These are phyloP conservation scores for Cladosporium sp. DNA, from an alignment of 2,329 filamentous ascomycete species.

Conservation along the genomic window DNA sequence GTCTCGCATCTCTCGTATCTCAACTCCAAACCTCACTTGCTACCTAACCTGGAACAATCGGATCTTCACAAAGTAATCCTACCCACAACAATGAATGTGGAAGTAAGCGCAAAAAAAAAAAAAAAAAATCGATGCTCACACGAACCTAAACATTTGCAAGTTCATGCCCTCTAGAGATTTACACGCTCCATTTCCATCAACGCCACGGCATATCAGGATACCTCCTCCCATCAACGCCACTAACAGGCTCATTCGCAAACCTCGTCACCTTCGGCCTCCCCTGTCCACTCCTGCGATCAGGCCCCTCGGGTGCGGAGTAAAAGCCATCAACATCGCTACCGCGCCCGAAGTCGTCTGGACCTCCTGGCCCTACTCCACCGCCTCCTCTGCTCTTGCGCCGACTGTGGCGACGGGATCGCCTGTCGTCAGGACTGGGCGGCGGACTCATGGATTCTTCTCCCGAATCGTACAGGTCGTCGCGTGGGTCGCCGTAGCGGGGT, in stretches of 20 bases:
- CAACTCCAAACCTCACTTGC: too few relatives aligned
- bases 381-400: constrained; percentile 15
- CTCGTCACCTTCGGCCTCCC: constrained; percentile 20
- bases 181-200: too few relatives aligned
- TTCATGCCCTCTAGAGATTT: too few relatives aligned
- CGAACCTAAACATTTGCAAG: too few relatives aligned
- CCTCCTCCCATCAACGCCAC: constrained; percentile 21
- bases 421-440: constrained; percentile 10
- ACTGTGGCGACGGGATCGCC: constrained; percentile 7
- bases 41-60: too few relatives aligned
- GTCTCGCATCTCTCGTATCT: too few relatives aligned
- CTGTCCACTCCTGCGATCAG: constrained; percentile 1
- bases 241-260: constrained; percentile 17
- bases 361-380: constrained; percentile 10
- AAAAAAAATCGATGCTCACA: too few relatives aligned
- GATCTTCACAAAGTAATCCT: too few relatives aligned
- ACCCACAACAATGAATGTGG: too few relatives aligned
- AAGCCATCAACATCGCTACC: constrained; percentile 6
- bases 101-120: too few relatives aligned
- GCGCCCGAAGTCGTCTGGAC: constrained; percentile 8
- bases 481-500: constrained; percentile 7
- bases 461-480: constrained; percentile 4
- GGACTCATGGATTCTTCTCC: constrained; percentile 4
- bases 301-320: constrained; percentile 8
- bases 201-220: constrained; percentile 19